Evolutionary conservation across 202 grass and related monocot species (phyloP), one percentile per base, ranked within the genome.

Genomic region (Cymbopogon flexuosus): DNA sequence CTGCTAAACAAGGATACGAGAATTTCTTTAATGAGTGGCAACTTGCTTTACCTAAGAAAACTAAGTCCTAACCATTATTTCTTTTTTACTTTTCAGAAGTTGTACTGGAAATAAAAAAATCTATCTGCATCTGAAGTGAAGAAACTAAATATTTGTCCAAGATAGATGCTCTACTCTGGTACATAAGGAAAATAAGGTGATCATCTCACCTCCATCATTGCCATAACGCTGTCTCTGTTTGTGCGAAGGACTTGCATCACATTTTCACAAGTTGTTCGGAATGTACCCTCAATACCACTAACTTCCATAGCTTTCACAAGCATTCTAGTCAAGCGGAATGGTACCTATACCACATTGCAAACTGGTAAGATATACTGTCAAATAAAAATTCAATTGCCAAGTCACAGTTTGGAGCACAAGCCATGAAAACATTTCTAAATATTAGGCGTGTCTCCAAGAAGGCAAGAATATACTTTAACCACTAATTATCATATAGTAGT

Each of bases 231-330:
- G 49, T 98, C 73, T 88, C 90, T 95, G 82, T 98, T 98, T 85
- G 92, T 93, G 67, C 95, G 86, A 79, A 98, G 95, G 78, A 95
- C 95, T 88, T 98, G 92, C 95, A 98, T 98, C 47, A 98, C 95
- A 83, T 95, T 98, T 87, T 93, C 95, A 78, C 95, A 98, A 77
- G 95, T 98, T 43, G 86, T 94, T 86, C 95, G 93, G 82, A 98
- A 98, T 82, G 91, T 95, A 31, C 95, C 95, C 80, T 98, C 95
- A 30, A 98, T 98, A 61, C 95, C 92, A 78, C 95, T 98, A 71
- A 98, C 95, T 87, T 94, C 95, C 95, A 98, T 98, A 71, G 95
- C 95, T 86, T 98, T 98, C 72, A 93, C 92, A 57, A 98, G 92
- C 92, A 98, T 98, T 74, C 95, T 88, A 62, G 95, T 98, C 90